Evolutionary conservation across 177 flowering plant species (phyloP).

Genomic region (Vitis hybrid): DNA sequence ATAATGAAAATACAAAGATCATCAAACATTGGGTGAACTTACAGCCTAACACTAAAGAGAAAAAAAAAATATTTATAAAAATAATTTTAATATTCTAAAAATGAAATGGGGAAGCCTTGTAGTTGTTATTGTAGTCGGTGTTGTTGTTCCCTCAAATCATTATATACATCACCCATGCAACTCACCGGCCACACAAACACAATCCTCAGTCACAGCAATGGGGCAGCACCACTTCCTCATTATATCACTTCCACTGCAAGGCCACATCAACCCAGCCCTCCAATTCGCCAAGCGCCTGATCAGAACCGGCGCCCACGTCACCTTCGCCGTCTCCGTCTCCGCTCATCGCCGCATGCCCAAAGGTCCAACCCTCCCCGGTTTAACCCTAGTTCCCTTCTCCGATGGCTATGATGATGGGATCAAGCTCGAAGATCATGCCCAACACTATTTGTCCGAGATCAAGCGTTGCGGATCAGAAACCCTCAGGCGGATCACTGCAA

Average conservation of each 20-base stretch:
- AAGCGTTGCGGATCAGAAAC: slow-evolving; percentile 20
- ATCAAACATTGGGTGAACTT: too few species aligned
- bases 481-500: slow-evolving; percentile 14
- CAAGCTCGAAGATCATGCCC: not conserved
- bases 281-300: slow-evolving; percentile 30
- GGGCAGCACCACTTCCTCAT: slow-evolving; percentile 11
- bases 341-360: slow-evolving; percentile 20
- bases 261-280: slow-evolving; percentile 28
- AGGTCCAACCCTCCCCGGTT: not conserved
- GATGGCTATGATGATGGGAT: slow-evolving; percentile 30
- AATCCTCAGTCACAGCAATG: not conserved
- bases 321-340: slow-evolving; percentile 24
- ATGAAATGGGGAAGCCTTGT: too few species aligned
- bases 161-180: too few species aligned
- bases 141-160: too few species aligned
- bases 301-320: slow-evolving; percentile 24
- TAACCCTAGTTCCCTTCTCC: slow-evolving; percentile 22
- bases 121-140: too few species aligned
- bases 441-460: slow-evolving; percentile 13
- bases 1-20: too few species aligned
- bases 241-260: slow-evolving; percentile 19
- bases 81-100: too few species aligned
- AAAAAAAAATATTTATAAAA: too few species aligned
- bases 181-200: too few species aligned
- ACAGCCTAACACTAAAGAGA: too few species aligned